A percentile compares a stretch with the other conserved stretches of the same genome.
phyloP scores from a whole-genome alignment of 371 early-diverging fungal species.

The Parasitella parasitica region DNA sequence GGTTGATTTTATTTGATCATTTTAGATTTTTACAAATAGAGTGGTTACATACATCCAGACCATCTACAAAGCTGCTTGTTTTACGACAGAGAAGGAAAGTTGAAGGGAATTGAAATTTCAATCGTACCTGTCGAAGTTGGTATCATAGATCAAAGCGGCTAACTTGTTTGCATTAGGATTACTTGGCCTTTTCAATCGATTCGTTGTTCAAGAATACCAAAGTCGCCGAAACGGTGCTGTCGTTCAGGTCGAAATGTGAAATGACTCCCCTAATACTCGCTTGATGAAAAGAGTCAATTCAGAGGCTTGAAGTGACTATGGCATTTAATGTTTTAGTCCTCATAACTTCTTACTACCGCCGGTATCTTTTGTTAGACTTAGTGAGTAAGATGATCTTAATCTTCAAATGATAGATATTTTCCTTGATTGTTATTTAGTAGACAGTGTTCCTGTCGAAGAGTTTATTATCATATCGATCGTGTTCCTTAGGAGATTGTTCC shows the following conservation, averaged over 20 bases:
- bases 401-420: too few species aligned
- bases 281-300: slow-evolving; percentile 9
- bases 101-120: slow-evolving; percentile 16
- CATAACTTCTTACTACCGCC: slow-evolving; percentile 1
- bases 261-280: slow-evolving; percentile 8
- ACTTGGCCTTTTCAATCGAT: slow-evolving; percentile 8
- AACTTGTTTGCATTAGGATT: slow-evolving; percentile 7
- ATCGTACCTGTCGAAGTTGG: slow-evolving; percentile 22
- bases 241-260: slow-evolving; percentile 6
- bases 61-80: slow-evolving; percentile 16
- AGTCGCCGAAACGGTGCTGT: slow-evolving; percentile 3
- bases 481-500: too few species aligned
- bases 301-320: slow-evolving; percentile 24
- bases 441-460: too few species aligned
- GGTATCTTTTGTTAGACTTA: too few species aligned
- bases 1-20: slow-evolving; percentile 14
- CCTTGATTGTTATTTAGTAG: too few species aligned
- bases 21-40: slow-evolving; percentile 10
- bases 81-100: slow-evolving; percentile 17
- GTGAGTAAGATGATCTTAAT: too few species aligned
- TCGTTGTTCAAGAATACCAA: slow-evolving; percentile 4
- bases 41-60: slow-evolving; percentile 6
- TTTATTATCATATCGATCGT: too few species aligned
- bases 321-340: slow-evolving; percentile 24
- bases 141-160: slow-evolving; percentile 12